phyloP scores from a whole-genome alignment of 768 basidiomycete genomes.

The Tylopilus vinaceipallidus region DNA sequence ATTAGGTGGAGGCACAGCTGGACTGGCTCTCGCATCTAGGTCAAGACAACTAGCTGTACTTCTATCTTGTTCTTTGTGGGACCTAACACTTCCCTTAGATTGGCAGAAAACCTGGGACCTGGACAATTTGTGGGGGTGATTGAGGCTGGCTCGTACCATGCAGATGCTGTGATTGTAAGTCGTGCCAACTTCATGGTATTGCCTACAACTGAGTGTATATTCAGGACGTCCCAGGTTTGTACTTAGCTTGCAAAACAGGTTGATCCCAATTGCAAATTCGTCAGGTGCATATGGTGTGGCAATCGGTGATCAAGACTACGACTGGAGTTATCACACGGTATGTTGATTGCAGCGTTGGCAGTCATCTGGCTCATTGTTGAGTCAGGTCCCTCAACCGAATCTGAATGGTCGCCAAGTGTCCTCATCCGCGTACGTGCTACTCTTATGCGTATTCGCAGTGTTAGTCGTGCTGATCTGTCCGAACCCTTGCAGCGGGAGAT shows the following conservation, averaged over 20 bases:
- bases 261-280: neutral
- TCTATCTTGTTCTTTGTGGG: neutral
- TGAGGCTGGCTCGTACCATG: slow-evolving; percentile 14
- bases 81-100: neutral
- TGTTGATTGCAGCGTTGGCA: neutral
- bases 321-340: slow-evolving; percentile 19
- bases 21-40: slow-evolving; percentile 18
- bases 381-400: slow-evolving; percentile 16
- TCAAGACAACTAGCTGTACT: neutral
- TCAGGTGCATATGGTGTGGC: slow-evolving; percentile 8
- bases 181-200: neutral
- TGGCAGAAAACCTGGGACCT: slow-evolving; percentile 12
- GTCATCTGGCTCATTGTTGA: neutral
- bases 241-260: neutral
- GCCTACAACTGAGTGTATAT: neutral
- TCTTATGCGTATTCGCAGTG: neutral
- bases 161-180: slow-evolving; percentile 14
- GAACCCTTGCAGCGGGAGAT: slow-evolving; percentile 10
- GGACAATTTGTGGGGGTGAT: slow-evolving; percentile 19
- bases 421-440: slow-evolving; percentile 6
- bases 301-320: slow-evolving; percentile 5
- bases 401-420: neutral
- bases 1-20: slow-evolving; percentile 17
- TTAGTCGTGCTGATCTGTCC: neutral
- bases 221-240: slow-evolving; percentile 21